These are phyloP conservation scores for Capsicum rhomboideum DNA, from an alignment of 257 asterid species.

Conservation along the genomic window DNA sequence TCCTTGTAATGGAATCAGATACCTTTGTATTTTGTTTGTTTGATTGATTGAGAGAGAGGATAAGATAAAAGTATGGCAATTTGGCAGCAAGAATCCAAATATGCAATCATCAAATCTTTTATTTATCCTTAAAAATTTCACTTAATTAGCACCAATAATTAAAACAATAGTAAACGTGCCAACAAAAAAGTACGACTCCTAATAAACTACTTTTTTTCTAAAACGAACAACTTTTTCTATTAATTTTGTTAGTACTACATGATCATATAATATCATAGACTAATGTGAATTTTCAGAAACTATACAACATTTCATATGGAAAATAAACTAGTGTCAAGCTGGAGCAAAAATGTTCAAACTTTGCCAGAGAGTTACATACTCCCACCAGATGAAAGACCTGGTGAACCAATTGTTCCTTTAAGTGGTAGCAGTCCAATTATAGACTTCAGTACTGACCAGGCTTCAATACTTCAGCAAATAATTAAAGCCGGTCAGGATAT, in stretches of 20 bases:
- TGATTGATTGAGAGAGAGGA: neutral
- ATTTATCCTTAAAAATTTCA: neutral
- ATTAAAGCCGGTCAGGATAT: conserved; percentile 40
- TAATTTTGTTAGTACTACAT: neutral
- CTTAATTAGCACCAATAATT: neutral
- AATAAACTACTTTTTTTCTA: neutral
- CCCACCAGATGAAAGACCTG: conserved; percentile 15
- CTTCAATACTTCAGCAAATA: conserved; percentile 12
- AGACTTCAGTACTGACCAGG: conserved; percentile 3
- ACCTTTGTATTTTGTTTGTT: neutral
- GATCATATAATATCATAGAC: neutral
- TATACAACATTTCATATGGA: neutral
- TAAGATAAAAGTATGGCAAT: neutral
- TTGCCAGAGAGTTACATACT: conserved; percentile 14
- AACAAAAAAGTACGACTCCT: too few species aligned
- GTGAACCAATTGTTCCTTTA: neutral
- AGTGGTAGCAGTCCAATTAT: conserved; percentile 11
- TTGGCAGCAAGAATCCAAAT: neutral
- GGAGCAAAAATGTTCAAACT: neutral
- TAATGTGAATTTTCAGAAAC: neutral
- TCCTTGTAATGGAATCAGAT: neutral
- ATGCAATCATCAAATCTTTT: neutral
- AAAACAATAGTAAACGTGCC: too few species aligned
- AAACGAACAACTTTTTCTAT: neutral
- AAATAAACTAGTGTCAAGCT: neutral